Evolutionary conservation across 2,329 filamentous ascomycete species (phyloP), one percentile per base, ranked within the genome.

Genomic region (Huntiella abstrusa): DNA sequence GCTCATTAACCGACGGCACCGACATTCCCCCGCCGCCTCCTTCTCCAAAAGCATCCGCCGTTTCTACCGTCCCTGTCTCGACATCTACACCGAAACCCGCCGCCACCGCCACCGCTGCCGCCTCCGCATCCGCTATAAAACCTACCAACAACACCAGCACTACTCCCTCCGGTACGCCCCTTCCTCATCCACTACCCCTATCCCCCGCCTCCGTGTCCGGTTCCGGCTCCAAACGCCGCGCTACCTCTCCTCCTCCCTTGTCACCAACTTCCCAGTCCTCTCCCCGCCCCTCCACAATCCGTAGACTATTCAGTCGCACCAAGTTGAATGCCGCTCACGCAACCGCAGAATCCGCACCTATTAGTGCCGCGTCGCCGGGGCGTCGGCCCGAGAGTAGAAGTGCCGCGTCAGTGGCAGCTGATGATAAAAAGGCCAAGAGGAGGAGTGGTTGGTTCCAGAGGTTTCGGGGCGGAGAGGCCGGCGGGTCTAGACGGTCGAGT

Each of bases 401-500:
- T 52, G 63, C 64, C 47, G 62, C 58, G 51, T 70, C 67, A 54
- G 56, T 68, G 46, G 19, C 15, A 13, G 52, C 64, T 52, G 70
- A 70, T 54, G 68, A 71, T 32, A 69, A 66, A 53, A 73, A 70
- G 57, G 59, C 66, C 51, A 74, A 66, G 57, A 69, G 73, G 49
- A 62, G 62, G 53, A 76, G 72, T 54, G 70, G 71, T 35, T 77
- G 71, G 71, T 76, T 77, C 54, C 65, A 67, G 53, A 65, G 71
- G 49, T 62, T 76, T 54, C 64, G 68, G 48, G 60, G 61, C 33
- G 48, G 47, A 5, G 49, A 48, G 3, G 5, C 22, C 22, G 57
- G 56, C 46, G 59, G 62, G 13, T 50, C 57, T 7, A 68, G 64
- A 52, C 58, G 68, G 36, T 55, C 63, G 40, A 69, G 64, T 54